These are phyloP conservation scores for Sequoia sempervirens DNA, from an alignment of 75 land plant genomes.

Conservation along the genomic window DNA sequence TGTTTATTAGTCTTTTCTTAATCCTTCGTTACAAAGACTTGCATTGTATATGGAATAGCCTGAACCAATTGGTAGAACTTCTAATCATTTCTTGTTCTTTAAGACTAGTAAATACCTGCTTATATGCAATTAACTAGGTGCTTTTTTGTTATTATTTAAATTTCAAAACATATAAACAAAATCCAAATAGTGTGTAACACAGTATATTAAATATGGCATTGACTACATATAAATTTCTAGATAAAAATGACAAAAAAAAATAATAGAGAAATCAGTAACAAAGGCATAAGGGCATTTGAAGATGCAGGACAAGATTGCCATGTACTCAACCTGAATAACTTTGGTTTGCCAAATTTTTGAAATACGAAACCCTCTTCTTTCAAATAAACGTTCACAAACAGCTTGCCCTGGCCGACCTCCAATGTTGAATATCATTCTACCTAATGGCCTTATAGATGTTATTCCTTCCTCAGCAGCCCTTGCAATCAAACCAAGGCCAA, in stretches of 20 bases:
- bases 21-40: neutral
- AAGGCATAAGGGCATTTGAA: neutral
- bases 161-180: neutral
- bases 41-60: neutral
- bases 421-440: conserved; percentile 93
- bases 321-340: conserved; percentile 63
- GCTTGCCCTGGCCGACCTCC: conserved; percentile 99
- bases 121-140: neutral
- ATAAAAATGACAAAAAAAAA: neutral
- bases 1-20: neutral
- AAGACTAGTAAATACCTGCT: neutral
- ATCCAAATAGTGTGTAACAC: neutral
- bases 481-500: conserved; percentile 95
- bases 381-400: conserved; percentile 87
- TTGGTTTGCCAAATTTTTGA: conserved; percentile 95
- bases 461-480: conserved; percentile 98
- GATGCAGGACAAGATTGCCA: neutral
- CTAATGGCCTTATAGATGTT: conserved; percentile 71
- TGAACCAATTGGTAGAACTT: neutral
- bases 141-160: neutral
- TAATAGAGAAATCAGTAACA: neutral
- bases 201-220: neutral
- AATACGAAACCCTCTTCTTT: conserved; percentile 81
- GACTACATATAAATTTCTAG: neutral
- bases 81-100: neutral